phyloP scores from a whole-genome alignment of 345 rosid species.

The Erysimum cheiranthoides region DNA sequence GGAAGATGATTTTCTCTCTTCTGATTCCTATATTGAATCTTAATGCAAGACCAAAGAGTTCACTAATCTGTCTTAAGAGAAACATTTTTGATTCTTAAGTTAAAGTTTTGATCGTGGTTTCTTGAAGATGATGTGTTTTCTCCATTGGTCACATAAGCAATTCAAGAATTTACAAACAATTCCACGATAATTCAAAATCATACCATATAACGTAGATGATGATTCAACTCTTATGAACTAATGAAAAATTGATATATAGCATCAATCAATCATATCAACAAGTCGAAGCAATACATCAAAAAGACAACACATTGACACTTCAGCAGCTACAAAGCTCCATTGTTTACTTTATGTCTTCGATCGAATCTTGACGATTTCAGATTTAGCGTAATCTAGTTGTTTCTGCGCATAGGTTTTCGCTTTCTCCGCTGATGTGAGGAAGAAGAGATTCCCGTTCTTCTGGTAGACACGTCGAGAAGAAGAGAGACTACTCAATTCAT shows the following conservation, averaged over 20 bases:
- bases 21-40: slow-evolving; percentile 44
- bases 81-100: not conserved
- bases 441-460: slow-evolving; percentile 41
- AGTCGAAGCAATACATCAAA: not conserved
- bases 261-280: not conserved
- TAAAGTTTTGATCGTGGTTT: too few species aligned
- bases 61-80: not conserved
- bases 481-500: slow-evolving; percentile 40
- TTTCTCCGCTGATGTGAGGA: slow-evolving; percentile 33
- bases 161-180: not conserved
- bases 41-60: slow-evolving; percentile 17
- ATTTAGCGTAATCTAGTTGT: slow-evolving; percentile 29
- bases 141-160: not conserved
- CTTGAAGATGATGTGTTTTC: too few species aligned
- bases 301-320: not conserved
- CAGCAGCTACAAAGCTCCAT: slow-evolving; percentile 5
- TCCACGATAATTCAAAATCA: not conserved
- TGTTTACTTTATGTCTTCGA: not conserved
- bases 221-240: not conserved
- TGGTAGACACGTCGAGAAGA: slow-evolving; percentile 43
- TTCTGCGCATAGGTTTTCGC: slow-evolving; percentile 31
- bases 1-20: slow-evolving; percentile 31
- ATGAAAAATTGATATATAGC: not conserved
- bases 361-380: slow-evolving; percentile 37
- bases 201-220: not conserved